A percentile compares a stretch with the other conserved stretches of the same genome.
Conservation (phyloP, 1,284 basidiomycete genomes). For the Cutaneotrichosporon mucoides region DNA sequence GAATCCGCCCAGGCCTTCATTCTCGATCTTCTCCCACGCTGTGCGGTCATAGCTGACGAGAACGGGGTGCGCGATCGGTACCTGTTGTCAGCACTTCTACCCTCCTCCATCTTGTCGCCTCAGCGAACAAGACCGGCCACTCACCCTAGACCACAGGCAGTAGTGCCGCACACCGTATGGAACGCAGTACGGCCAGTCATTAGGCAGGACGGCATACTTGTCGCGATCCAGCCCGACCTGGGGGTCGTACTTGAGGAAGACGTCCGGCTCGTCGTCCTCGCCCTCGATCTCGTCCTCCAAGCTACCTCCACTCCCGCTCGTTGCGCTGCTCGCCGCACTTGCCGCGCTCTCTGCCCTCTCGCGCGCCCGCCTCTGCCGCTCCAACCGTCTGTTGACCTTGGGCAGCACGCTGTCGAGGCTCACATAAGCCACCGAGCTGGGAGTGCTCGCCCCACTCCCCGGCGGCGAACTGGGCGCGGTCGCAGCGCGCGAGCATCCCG, state of each 20-base stretch:
- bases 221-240: slow-evolving; percentile 28
- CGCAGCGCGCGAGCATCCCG: slow-evolving; percentile 5
- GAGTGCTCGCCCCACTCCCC: slow-evolving; percentile 14
- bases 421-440: slow-evolving; percentile 14
- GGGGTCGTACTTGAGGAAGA: slow-evolving; percentile 32
- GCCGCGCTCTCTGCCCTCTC: not conserved
- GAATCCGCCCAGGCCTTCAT: slow-evolving; percentile 42
- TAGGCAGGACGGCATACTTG: slow-evolving; percentile 42
- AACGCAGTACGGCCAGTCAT: slow-evolving; percentile 49
- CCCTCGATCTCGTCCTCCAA: slow-evolving; percentile 3
- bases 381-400: slow-evolving; percentile 5
- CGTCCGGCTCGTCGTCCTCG: slow-evolving; percentile 18
- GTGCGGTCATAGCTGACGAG: slow-evolving; percentile 34
- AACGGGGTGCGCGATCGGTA: slow-evolving; percentile 43
- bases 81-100: slow-evolving; percentile 16
- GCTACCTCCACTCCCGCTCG: not conserved
- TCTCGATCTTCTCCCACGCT: slow-evolving; percentile 38
- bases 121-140: slow-evolving; percentile 2
- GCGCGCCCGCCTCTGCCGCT: not conserved
- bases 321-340: not conserved
- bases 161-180: slow-evolving; percentile 45
- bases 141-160: slow-evolving; percentile 45
- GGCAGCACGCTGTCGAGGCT: slow-evolving; percentile 13
- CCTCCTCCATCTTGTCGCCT: no score
- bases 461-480: slow-evolving; percentile 4